Evolutionary conservation across 805 yeast species (phyloP).

Genomic region (Groenewaldozyma tartarivorans): DNA sequence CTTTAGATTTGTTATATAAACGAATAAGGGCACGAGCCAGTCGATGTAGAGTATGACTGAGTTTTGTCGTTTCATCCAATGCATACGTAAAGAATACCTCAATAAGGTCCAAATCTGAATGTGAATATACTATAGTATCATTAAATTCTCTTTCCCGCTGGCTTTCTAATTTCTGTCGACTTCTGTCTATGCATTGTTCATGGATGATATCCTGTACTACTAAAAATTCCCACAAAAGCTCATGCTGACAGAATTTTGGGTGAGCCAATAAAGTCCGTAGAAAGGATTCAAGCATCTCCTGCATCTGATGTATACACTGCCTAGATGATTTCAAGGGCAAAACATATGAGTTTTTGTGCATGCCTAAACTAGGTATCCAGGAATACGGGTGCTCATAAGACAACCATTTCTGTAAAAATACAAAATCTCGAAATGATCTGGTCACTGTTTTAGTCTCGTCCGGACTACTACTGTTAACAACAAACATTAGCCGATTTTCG

Average conservation of each 20-base stretch:
- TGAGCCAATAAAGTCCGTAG: slow-evolving; percentile 36
- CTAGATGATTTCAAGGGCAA: slow-evolving; percentile 24
- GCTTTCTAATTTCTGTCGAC: slow-evolving; percentile 20
- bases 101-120: slow-evolving; percentile 16
- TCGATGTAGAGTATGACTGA: slow-evolving; percentile 5
- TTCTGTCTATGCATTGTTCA: slow-evolving; percentile 18
- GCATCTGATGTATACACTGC: slow-evolving; percentile 27
- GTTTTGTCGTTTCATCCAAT: slow-evolving; percentile 11
- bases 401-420: slow-evolving; percentile 25
- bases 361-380: slow-evolving; percentile 28
- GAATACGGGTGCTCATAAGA: slow-evolving; percentile 28
- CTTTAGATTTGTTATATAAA: slow-evolving; percentile 13
- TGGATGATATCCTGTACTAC: slow-evolving; percentile 18
- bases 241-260: slow-evolving; percentile 29
- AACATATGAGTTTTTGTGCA: slow-evolving; percentile 22
- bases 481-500: slow-evolving; percentile 15
- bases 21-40: slow-evolving; percentile 8
- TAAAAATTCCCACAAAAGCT: slow-evolving; percentile 35
- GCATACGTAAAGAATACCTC: slow-evolving; percentile 20
- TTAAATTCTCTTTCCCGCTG: slow-evolving; percentile 16
- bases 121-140: slow-evolving; percentile 13
- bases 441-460: slow-evolving; percentile 13
- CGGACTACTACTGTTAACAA: slow-evolving; percentile 9
- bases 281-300: slow-evolving; percentile 41
- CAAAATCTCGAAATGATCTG: slow-evolving; percentile 26